Percentiles rank a stretch among this genome's conserved stretches.
Evolutionary conservation across 2,329 filamentous ascomycete species (phyloP).

Genomic region (Cucurbitaria berberidis): DNA sequence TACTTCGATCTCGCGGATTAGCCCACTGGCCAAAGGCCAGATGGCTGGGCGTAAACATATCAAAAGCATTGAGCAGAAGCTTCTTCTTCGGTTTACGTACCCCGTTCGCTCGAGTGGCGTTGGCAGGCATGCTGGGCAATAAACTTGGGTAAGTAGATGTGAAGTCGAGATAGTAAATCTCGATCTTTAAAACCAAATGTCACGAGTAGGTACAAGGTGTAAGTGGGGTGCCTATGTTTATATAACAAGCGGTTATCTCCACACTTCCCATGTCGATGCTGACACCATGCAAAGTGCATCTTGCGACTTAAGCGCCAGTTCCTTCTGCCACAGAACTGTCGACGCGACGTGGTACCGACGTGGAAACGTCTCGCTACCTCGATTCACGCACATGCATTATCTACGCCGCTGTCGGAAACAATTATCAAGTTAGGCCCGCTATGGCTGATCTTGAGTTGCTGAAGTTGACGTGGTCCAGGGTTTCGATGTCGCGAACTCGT

Average conservation of each 20-base stretch:
- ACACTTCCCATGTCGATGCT: background rate
- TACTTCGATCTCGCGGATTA: conserved; percentile 17
- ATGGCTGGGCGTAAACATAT: conserved; percentile 28
- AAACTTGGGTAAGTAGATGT: background rate
- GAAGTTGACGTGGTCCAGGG: conserved; percentile 11
- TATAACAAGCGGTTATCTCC: background rate
- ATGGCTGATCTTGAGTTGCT: background rate
- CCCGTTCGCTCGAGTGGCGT: background rate
- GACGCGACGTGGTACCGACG: background rate
- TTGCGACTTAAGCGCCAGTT: background rate
- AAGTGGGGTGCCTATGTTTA: background rate
- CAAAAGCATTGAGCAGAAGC: conserved; percentile 48
- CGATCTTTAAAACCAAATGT: background rate
- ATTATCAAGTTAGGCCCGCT: background rate
- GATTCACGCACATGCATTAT: background rate
- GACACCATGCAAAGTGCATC: background rate
- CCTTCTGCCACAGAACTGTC: background rate
- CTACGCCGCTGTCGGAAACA: background rate
- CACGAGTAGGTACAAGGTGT: background rate
- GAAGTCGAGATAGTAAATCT: background rate
- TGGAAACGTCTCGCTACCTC: background rate
- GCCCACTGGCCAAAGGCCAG: conserved; percentile 19
- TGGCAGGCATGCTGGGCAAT: background rate
- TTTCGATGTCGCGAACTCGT: conserved; percentile 22
- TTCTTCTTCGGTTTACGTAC: conserved; percentile 34